Conservation (phyloP, 495 filamentous ascomycete species). For the Penicillium roqueforti region DNA sequence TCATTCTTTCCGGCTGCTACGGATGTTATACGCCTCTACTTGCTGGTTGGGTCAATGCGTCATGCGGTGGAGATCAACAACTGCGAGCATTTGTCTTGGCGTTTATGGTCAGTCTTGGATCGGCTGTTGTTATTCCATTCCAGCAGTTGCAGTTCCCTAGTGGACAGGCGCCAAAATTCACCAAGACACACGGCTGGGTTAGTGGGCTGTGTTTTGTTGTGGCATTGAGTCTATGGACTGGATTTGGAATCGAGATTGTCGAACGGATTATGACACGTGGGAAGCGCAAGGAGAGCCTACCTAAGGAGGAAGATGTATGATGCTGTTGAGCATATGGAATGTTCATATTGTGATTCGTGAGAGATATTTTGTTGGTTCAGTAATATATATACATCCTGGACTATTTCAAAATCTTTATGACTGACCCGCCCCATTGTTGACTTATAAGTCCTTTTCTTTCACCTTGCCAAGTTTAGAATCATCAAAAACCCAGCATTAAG, state of each 20-base stretch:
- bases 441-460: too few relatives aligned
- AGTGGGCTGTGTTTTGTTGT: constrained; percentile 8
- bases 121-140: constrained; percentile 16
- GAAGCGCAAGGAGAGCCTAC: too few relatives aligned
- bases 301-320: too few relatives aligned
- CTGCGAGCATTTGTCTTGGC: constrained; percentile 17
- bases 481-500: too few relatives aligned
- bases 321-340: too few relatives aligned
- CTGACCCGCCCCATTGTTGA: too few relatives aligned
- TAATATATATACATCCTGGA: too few relatives aligned
- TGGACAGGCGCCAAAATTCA: constrained; percentile 1
- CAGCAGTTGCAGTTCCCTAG: constrained; percentile 15
- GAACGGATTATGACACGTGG: not conserved
- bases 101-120: constrained; percentile 19
- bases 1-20: constrained; percentile 10
- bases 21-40: constrained; percentile 14
- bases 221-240: constrained; percentile 8
- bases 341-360: too few relatives aligned
- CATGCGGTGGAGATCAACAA: constrained; percentile 17
- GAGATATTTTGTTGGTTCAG: too few relatives aligned
- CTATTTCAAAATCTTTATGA: too few relatives aligned
- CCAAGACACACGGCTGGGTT: constrained; percentile 9
- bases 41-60: constrained; percentile 16
- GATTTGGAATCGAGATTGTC: constrained; percentile 8
- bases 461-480: too few relatives aligned